A percentile compares a stretch with the other conserved stretches of the same genome.
Conservation (phyloP, 2,329 filamentous ascomycete genomes). For the Fusarium sp. region DNA sequence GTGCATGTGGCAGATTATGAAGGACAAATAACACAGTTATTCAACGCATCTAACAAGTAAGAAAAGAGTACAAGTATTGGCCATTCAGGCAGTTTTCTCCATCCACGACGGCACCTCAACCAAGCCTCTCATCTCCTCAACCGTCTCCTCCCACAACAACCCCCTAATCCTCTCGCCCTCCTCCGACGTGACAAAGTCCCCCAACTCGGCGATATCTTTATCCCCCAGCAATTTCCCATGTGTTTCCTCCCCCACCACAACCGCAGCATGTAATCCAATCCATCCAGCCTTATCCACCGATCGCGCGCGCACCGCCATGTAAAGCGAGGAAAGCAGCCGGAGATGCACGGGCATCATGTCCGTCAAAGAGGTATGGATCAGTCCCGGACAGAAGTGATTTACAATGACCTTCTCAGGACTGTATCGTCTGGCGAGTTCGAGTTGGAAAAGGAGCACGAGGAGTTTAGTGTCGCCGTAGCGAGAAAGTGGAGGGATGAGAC, state of each 20-base stretch:
- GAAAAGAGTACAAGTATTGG: neutral
- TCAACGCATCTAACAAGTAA: neutral
- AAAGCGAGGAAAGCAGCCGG: constrained; percentile 12
- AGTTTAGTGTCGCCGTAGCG: constrained; percentile 29
- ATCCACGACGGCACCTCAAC: constrained; percentile 8
- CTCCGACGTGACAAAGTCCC: neutral
- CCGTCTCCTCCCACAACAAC: constrained; percentile 13
- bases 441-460: constrained; percentile 34
- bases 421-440: constrained; percentile 28
- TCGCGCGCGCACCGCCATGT: constrained; percentile 16
- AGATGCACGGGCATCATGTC: constrained; percentile 32
- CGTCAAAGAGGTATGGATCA: constrained; percentile 25
- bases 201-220: constrained; percentile 5
- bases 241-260: constrained; percentile 28
- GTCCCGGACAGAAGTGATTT: constrained; percentile 6
- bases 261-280: constrained; percentile 38
- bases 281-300: constrained; percentile 28
- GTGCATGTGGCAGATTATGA: too few species aligned
- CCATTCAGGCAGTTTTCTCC: neutral
- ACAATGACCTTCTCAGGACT: neutral
- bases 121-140: constrained; percentile 7
- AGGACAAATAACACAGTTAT: neutral
- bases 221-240: constrained; percentile 37
- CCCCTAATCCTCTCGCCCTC: constrained; percentile 1
- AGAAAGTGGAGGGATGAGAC: neutral